phyloP scores from a whole-genome alignment of 2,329 filamentous ascomycete genomes.

The Epichloe typhina region DNA sequence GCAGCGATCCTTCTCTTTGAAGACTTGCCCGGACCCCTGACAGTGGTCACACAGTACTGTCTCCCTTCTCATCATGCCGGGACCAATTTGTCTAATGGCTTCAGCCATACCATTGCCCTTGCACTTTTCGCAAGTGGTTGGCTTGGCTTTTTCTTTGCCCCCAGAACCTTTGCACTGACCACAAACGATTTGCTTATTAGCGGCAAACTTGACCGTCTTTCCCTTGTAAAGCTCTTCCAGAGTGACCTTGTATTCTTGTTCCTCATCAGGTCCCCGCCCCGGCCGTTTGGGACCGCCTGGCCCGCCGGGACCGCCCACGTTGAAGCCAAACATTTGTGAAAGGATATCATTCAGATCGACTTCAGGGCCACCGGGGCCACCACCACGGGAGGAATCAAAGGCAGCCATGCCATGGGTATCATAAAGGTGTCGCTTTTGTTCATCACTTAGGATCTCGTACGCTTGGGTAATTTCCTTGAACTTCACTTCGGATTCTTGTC shows the following conservation, averaged over 20 bases:
- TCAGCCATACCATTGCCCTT: constrained; percentile 67
- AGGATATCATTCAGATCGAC: constrained; percentile 87
- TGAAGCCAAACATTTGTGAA: constrained; percentile 80
- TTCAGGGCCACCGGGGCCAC: constrained; percentile 53
- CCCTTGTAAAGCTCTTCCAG: constrained; percentile 96
- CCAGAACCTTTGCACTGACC: constrained; percentile 76
- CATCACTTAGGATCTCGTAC: constrained; percentile 95
- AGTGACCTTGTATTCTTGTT: constrained; percentile 81
- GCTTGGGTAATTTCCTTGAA: constrained; percentile 92
- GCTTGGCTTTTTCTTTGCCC: constrained; percentile 83
- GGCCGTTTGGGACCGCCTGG: constrained; percentile 45
- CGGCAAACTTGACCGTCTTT: constrained; percentile 93
- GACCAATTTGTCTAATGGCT: constrained; percentile 70
- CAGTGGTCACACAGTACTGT: constrained; percentile 72
- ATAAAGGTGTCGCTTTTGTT: constrained; percentile 84
- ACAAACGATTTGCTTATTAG: constrained; percentile 88
- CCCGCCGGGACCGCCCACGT: constrained; percentile 44
- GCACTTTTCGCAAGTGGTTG: constrained; percentile 71
- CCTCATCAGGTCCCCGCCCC: constrained; percentile 66
- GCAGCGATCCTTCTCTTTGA: constrained; percentile 93
- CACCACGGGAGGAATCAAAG: constrained; percentile 64
- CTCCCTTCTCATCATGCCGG: constrained; percentile 72
- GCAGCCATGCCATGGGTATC: constrained; percentile 92
- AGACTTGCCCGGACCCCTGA: constrained; percentile 71
- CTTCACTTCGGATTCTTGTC: constrained; percentile 72